A percentile compares a stretch with the other conserved stretches of the same genome.
phyloP scores from a whole-genome alignment of 75 land plant genomes.

The Sequoiadendron giganteum region DNA sequence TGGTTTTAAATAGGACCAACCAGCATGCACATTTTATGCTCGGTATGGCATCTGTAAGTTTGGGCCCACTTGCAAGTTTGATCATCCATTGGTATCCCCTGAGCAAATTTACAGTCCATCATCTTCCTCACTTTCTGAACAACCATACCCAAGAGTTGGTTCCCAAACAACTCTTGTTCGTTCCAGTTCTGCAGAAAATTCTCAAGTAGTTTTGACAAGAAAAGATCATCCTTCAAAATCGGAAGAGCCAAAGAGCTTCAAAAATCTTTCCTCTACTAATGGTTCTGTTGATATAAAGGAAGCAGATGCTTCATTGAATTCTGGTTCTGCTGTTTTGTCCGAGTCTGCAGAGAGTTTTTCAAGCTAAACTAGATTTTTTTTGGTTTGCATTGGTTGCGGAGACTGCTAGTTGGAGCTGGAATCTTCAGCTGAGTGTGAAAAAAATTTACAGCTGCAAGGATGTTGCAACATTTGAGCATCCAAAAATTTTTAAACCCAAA shows the following conservation, averaged over 20 bases:
- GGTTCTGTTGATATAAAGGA: background rate
- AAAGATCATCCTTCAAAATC: background rate
- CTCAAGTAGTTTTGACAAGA: background rate
- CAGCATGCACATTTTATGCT: conserved; percentile 49
- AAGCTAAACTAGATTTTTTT: conserved; percentile 13
- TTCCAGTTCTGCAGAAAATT: conserved; percentile 12
- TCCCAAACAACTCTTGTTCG: background rate
- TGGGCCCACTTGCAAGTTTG: conserved; percentile 83
- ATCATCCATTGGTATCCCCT: conserved; percentile 47
- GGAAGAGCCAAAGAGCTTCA: conserved; percentile 8
- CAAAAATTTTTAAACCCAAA: conserved; percentile 1
- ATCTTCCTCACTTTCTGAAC: conserved; percentile 80
- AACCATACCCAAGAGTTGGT: conserved; percentile 19
- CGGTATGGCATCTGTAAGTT: conserved; percentile 86
- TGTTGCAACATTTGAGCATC: conserved; percentile 6
- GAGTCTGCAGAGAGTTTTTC: conserved; percentile 12
- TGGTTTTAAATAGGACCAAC: conserved; percentile 50
- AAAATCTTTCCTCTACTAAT: background rate
- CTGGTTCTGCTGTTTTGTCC: conserved; percentile 8
- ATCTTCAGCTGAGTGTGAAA: conserved; percentile 13
- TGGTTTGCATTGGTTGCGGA: conserved; percentile 11
- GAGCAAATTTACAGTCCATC: conserved; percentile 71
- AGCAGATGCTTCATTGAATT: background rate
- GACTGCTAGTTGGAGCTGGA: conserved; percentile 14
- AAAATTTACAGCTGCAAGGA: conserved; percentile 6